phyloP scores from a whole-genome alignment of 495 filamentous ascomycete species.

The Usnea hakonensis region DNA sequence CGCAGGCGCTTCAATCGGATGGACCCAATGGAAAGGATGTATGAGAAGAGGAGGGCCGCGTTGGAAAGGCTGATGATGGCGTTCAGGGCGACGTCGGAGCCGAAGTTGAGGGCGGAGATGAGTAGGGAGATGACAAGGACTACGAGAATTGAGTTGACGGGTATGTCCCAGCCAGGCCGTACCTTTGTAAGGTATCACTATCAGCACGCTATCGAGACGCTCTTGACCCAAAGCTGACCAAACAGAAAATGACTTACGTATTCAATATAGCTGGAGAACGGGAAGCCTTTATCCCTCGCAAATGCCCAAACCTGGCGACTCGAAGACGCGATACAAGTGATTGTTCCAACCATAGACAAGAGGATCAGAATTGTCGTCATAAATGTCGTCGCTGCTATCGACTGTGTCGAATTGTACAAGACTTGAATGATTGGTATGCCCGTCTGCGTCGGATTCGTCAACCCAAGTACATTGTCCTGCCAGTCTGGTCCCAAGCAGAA shows the following conservation, averaged over 20 bases:
- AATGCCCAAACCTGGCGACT: neutral
- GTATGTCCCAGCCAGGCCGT: slow-evolving; percentile 34
- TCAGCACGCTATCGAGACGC: neutral
- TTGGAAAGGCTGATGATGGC: slow-evolving; percentile 42
- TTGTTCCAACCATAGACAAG: neutral
- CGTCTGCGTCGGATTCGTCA: slow-evolving; percentile 16
- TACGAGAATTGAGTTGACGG: slow-evolving; percentile 40
- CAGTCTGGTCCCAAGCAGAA: slow-evolving; percentile 41
- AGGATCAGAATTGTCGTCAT: neutral
- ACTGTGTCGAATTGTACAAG: neutral
- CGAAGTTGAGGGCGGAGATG: slow-evolving; percentile 47
- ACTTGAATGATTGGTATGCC: neutral
- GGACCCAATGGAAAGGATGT: slow-evolving; percentile 46
- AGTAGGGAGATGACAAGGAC: slow-evolving; percentile 40
- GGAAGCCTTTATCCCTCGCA: neutral
- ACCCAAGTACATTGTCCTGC: slow-evolving; percentile 27
- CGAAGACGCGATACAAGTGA: neutral
- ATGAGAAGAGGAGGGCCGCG: slow-evolving; percentile 41
- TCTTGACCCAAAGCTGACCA: neutral
- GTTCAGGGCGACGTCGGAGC: slow-evolving; percentile 42
- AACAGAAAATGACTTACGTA: neutral
- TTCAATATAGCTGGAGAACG: neutral
- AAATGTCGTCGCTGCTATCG: neutral
- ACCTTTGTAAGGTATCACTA: neutral
- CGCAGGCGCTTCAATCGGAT: slow-evolving; percentile 32